Evolutionary conservation across 345 rosid genomes (phyloP), one percentile per base, ranked within the genome.

Genomic region (Populus pruinosa): DNA sequence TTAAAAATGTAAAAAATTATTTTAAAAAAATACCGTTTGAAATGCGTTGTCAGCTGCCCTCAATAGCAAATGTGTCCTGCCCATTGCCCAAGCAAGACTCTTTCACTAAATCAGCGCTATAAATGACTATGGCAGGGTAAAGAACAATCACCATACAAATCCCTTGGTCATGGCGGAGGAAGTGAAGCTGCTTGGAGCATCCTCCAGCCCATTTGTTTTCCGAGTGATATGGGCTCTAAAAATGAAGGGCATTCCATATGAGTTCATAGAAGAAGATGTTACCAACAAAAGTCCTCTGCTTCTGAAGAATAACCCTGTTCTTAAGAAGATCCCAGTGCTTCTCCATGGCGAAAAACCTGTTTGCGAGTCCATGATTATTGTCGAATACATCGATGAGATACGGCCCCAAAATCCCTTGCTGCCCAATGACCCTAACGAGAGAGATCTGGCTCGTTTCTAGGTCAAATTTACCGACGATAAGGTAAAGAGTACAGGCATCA

Each of bases 381-480:
- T 25, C 27, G 0, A 25, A 25, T 25, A 0, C 27, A 25, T 25
- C 27, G 27, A 25, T 25, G 27, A 25, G 27, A 25, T 25, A 25
- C 27, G 27, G 27, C 27, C 27, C 27, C 27, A 25, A 25, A 25
- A 25, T 25, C 27, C 27, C 27, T 25, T 0, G 27, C 0, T 25
- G 27, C 27, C 27, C 27, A 25, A 25, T 25, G 27, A 25, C 27
- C 0, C 27, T 25, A 25, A 63, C 47, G 56, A 62, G 9, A 41
- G 77, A 63, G 61, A 70, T 1, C 29, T 1, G 53, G 77, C 67
- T 39, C 69, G 77, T 2, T 63, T 74, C 38, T 43, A 70, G 77
- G 59, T 53, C 61, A 74, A 74, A 16, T 74, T 74, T 25, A 39
- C 47, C 0, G 77, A 63, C 6, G 41, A 74, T 5, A 74, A 74